Base-by-base conservation (phyloP, 73 alveolate genomes). In the Paramecium octaurelia region DNA sequence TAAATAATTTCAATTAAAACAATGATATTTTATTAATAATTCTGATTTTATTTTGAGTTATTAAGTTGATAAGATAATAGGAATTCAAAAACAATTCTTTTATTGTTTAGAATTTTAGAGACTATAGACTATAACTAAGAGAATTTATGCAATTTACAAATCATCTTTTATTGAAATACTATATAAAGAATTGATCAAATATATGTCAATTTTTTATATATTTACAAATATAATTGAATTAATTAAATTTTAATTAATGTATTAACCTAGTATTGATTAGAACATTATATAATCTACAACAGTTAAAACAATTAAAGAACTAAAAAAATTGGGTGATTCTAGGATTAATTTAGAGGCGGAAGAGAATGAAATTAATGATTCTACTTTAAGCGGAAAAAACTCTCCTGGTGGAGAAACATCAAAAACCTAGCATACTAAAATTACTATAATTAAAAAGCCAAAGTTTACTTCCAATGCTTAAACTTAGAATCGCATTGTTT, bases 261-360 rank as follows among this genome's bases (percentile, higher is more conserved):
- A 64, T 11, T 64, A 64, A 27, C n/a, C 84, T 64, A 64, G 24
- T 64, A 48, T 80, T 42, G 91, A 80, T 12, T 20, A 59, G 34
- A 80, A 23, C 91, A 80, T 80, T 31, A 46, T 80, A 44, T 21
- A 80, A 80, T 80, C 91, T 12, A 80, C 91, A 31, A 80, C 91
- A 24, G 91, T 80, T 42, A 80, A 80, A 46, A 80, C 91, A 40
- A 80, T 80, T 10, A 80, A 80, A 46, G 91, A 80, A 80, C 91
- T 80, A 44, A 44, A 80, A 35, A 80, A 80, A 46, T 7, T 80
- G 23, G 91, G 91, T 3, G 91, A 80, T 11, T 80, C 91, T 1
- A 20, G 91, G 18, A 46, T 44, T 44, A 44, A 31, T 35, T 34
- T 64, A 64, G 91, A 80, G 16, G 18, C 16, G 2, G 57, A 80